These are phyloP conservation scores for Kernera saxatilis DNA, from an alignment of 345 rosid species.

Conservation along the genomic window DNA sequence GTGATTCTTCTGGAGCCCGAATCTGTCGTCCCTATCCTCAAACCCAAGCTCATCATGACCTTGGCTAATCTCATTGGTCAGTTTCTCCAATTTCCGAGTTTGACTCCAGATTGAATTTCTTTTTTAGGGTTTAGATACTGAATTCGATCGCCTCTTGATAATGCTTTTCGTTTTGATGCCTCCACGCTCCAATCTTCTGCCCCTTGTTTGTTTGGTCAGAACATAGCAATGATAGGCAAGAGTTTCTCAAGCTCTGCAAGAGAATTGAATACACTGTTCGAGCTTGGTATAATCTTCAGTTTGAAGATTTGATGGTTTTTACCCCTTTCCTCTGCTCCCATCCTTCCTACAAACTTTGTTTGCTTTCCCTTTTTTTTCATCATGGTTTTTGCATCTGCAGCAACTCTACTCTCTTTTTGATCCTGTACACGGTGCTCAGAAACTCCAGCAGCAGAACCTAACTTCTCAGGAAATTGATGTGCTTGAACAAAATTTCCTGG, in stretches of 20 bases:
- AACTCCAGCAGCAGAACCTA: constrained; percentile 71
- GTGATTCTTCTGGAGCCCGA: constrained; percentile 81
- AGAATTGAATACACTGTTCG: constrained; percentile 90
- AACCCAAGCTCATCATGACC: constrained; percentile 89
- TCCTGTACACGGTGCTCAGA: constrained; percentile 70
- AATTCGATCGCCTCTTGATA: background rate
- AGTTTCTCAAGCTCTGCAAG: constrained; percentile 87
- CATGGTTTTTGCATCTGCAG: constrained; percentile 39
- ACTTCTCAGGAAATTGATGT: constrained; percentile 58
- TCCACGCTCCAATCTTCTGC: background rate
- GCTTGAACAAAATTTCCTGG: constrained; percentile 85
- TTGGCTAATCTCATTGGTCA: constrained; percentile 90
- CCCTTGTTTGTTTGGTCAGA: constrained; percentile 33
- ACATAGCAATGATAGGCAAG: constrained; percentile 58
- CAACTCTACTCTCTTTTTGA: constrained; percentile 92
- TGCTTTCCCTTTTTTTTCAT: background rate
- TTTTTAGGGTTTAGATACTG: background rate
- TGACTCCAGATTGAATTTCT: background rate
- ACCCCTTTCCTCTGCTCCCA: background rate
- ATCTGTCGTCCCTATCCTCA: constrained; percentile 86
- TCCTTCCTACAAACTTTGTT: background rate
- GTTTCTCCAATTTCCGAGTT: background rate
- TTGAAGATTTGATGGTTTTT: constrained; percentile 89
- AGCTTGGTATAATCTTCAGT: constrained; percentile 94
- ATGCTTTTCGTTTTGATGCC: background rate